These are phyloP conservation scores for Sphagnum contortum DNA, from an alignment of 225 moss, liverwort and hornwort genomes.

Conservation along the genomic window DNA sequence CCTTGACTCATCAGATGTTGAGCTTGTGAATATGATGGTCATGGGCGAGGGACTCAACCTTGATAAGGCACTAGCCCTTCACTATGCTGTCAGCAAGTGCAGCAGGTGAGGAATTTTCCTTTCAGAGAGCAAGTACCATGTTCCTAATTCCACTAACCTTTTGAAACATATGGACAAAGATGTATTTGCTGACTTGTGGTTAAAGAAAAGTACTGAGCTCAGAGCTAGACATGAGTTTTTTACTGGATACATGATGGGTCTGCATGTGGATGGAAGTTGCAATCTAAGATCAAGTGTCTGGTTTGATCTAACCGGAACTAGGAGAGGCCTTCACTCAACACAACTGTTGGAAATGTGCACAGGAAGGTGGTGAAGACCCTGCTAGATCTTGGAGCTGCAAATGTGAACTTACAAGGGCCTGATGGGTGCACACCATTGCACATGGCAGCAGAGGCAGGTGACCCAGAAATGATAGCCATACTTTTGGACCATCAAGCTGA, in stretches of 20 bases:
- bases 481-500: constrained; percentile 49
- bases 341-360: not conserved
- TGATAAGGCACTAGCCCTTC: constrained; percentile 52
- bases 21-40: constrained; percentile 60
- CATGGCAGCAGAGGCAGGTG: constrained; percentile 39
- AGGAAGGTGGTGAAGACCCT: constrained; percentile 57
- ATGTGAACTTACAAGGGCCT: constrained; percentile 30
- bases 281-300: no score
- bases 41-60: constrained; percentile 67
- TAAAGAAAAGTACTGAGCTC: no score
- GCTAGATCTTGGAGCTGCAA: constrained; percentile 47
- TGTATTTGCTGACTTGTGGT: no score
- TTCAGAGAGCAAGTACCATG: no score
- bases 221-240: no score
- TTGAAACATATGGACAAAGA: no score
- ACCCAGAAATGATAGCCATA: constrained; percentile 57
- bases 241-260: no score
- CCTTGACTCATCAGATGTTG: constrained; percentile 58
- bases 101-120: constrained; percentile 26
- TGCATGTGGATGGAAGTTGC: no score
- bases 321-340: no score
- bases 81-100: constrained; percentile 52
- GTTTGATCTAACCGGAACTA: no score
- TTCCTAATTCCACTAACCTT: no score
- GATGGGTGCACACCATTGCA: constrained; percentile 45